Evolutionary conservation across 345 rosid species (phyloP).

Genomic region (Microthlaspi erraticum): DNA sequence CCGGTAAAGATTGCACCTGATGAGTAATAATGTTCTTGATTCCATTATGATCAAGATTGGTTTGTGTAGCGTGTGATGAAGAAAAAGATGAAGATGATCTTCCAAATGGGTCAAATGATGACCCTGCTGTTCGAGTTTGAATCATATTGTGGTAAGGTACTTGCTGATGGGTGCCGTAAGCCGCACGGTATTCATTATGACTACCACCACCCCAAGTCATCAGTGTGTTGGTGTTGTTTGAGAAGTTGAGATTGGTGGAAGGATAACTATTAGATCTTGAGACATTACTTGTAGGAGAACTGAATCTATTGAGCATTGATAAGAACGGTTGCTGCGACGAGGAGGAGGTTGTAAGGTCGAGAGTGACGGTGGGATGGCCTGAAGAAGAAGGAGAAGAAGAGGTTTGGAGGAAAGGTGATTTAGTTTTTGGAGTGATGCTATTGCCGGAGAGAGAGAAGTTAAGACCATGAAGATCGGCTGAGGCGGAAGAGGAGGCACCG

Average conservation of each 20-base stretch:
- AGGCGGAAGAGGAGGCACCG: constrained; percentile 51
- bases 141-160: constrained; percentile 50
- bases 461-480: constrained; percentile 57
- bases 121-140: constrained; percentile 35
- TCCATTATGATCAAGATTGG: constrained; percentile 49
- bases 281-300: constrained; percentile 26
- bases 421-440: constrained; percentile 48
- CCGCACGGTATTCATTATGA: constrained; percentile 40
- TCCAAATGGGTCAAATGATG: constrained; percentile 43
- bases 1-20: constrained; percentile 41
- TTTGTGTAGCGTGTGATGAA: constrained; percentile 38
- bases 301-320: constrained; percentile 46
- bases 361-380: constrained; percentile 77
- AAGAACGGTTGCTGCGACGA: constrained; percentile 40
- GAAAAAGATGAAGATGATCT: constrained; percentile 38
- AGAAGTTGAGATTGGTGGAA: constrained; percentile 63
- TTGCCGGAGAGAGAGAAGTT: constrained; percentile 56
- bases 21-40: constrained; percentile 35
- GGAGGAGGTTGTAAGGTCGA: constrained; percentile 73
- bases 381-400: constrained; percentile 48
- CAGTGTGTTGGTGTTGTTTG: constrained; percentile 50
- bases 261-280: constrained; percentile 42
- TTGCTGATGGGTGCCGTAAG: constrained; percentile 36
- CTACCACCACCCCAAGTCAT: constrained; percentile 48
- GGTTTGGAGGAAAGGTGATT: constrained; percentile 57